Percentiles rank a stretch among this genome's conserved stretches.
These are phyloP conservation scores for Waitea zeae DNA, from an alignment of 1,284 basidiomycete species.

Conservation along the genomic window DNA sequence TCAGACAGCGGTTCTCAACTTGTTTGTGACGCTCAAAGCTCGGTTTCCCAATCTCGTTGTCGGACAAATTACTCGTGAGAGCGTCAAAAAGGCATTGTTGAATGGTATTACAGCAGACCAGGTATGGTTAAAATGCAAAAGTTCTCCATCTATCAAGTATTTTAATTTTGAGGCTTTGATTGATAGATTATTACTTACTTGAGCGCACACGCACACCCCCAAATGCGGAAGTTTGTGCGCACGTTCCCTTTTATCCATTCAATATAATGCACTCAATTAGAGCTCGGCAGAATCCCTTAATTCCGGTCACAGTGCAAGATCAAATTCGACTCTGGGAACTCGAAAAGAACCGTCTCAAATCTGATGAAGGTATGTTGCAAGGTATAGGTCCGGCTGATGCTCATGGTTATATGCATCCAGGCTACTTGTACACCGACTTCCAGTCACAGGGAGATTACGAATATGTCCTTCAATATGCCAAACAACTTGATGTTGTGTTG, in stretches of 20 bases:
- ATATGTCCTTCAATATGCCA: constrained; percentile 75
- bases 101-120: constrained; percentile 97
- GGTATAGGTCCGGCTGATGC: background rate
- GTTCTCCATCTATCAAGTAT: no score
- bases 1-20: constrained; percentile 89
- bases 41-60: constrained; percentile 95
- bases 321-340: constrained; percentile 97
- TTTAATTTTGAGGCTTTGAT: no score
- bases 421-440: constrained; percentile 80
- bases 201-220: constrained; percentile 87
- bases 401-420: constrained; percentile 19
- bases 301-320: constrained; percentile 94
- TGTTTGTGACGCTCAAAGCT: constrained; percentile 86
- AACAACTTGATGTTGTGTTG: constrained; percentile 63
- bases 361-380: constrained; percentile 54
- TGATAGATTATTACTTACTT: constrained; percentile 91
- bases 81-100: constrained; percentile 83
- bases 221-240: constrained; percentile 88
- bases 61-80: constrained; percentile 86
- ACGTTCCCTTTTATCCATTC: constrained; percentile 1
- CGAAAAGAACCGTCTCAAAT: constrained; percentile 84
- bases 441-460: constrained; percentile 77
- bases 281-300: constrained; percentile 53
- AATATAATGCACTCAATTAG: constrained; percentile 1
- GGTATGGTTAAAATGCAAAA: no score